Percentiles rank a stretch among this genome's conserved stretches.
phyloP scores from a whole-genome alignment of 192 early-diverging fungal genomes.

The Dissophora ornata region DNA sequence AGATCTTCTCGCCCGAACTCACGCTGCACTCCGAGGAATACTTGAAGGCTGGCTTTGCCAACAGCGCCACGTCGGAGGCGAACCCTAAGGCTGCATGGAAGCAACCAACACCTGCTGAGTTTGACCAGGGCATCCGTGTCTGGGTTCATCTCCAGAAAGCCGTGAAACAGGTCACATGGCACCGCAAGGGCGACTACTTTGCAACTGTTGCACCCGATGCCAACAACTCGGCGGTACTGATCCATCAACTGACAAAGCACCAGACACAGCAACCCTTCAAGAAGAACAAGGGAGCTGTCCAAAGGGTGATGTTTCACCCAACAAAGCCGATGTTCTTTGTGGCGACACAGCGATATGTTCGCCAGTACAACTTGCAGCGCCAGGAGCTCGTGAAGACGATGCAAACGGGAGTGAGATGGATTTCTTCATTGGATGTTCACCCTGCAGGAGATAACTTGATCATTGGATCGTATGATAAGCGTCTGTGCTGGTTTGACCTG shows the following conservation, averaged over 20 bases:
- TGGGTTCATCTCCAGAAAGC: conserved; percentile 55
- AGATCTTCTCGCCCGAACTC: conserved; percentile 59
- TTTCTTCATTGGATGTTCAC: conserved; percentile 94
- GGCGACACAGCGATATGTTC: conserved; percentile 93
- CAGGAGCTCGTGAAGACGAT: conserved; percentile 91
- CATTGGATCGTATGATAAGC: conserved; percentile 95
- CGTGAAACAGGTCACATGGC: conserved; percentile 91
- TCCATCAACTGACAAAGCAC: conserved; percentile 93
- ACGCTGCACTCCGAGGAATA: conserved; percentile 55
- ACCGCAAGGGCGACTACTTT: conserved; percentile 97
- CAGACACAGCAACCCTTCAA: conserved; percentile 93
- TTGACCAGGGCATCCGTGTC: conserved; percentile 34
- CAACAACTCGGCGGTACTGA: conserved; percentile 77
- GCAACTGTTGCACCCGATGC: conserved; percentile 86
- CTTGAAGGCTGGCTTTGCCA: conserved; percentile 59
- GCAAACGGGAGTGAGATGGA: conserved; percentile 90
- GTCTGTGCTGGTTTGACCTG: conserved; percentile 97
- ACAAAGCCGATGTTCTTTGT: conserved; percentile 92
- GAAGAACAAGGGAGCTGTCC: conserved; percentile 88
- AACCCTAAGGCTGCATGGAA: conserved; percentile 48
- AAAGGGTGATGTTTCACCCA: conserved; percentile 93
- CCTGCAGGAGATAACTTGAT: conserved; percentile 96
- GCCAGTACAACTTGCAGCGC: conserved; percentile 92
- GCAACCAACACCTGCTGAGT: conserved; percentile 50
- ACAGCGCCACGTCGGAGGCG: conserved; percentile 2